Base-by-base conservation (phyloP, 768 basidiomycete species). In the Trametopsis cervina region DNA sequence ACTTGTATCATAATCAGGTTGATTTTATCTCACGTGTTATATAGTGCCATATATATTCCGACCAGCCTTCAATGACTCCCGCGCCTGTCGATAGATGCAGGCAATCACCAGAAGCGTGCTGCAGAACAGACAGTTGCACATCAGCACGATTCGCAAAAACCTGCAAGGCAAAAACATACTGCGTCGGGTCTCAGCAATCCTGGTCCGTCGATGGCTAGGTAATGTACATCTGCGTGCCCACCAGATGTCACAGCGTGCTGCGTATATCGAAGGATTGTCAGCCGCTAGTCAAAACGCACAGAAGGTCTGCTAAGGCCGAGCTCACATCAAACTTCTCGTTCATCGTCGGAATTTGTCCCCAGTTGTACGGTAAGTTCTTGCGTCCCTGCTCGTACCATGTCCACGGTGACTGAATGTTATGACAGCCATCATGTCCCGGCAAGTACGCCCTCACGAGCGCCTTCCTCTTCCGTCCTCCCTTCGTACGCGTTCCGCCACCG, bases 381-480 rank as follows among this genome's bases (percentile, higher is more conserved):
- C 53, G 49, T 48, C 68, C 74, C 2, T 73, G 72, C 51, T 66
- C 54, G 17, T 78, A 68, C 51, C 68, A 65, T 27, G 47, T 58
- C 73, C 72, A 76, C n/a, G 80, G 78, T 51, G 67, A 48, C 18
- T 63, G 61, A 44, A 60, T 54, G n/a, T 69, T 53, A 52, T 79
- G 81, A 52, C 83, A 84, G 46, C 80, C 70, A 49, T 84, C 81
- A 54, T 85, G 80, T 3, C 83, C 83, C 2, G 80, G 77, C 3
- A 80, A 57, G 54, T 84, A 85, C 6, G 81, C 73, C 23, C 83
- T 61, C 7, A 80, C 74, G 6, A 85, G 61, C 6, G 78, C 78
- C 55, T 76, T 73, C 48, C 49, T 49, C 38, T 27, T 40, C 22
- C 21, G 42, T 48, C 61, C 57, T 26, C 38, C 39, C 61, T 64